Base-by-base conservation (phyloP, 2,329 filamentous ascomycete species). In the Magnaporthiopsis incrustans region DNA sequence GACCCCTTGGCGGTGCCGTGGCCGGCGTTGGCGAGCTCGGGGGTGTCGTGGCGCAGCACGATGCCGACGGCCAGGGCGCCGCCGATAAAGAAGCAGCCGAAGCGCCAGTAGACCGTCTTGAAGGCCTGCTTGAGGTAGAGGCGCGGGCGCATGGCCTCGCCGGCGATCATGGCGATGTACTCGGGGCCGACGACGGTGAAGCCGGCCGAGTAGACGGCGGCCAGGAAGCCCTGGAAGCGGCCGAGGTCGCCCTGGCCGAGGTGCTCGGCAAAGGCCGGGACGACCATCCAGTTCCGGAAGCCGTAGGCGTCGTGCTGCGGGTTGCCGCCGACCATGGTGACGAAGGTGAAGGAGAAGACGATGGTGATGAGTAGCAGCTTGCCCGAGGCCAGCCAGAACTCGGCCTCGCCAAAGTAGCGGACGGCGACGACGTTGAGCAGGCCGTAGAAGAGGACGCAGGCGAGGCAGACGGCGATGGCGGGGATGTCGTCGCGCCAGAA, bases 41-140 rank as follows among this genome's bases (percentile, higher is more conserved):
- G 66, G 68, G 88, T 84, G 65, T 88, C 81, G 71, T 84, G 85
- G 2, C 87, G 79, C 63, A 89, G 79, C 65, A 88, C 72, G 64
- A 89, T 83, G 4, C 86, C 86, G 26, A 89, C 81, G 63, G 80
- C 82, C 2, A 91, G 77, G 4, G 85, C 84, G 7, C 86, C 85
- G 7, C 88, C 80, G 27, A 89, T 81, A 75, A 89, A 90, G 75
- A 90, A 90, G 1, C 82, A 71, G 1, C 82, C 85, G 62, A 90
- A 78, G 35, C 88, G 84, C 73, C 85, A 88, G 74, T 89, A 88
- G 4, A 89, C 84, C 1, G 83, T 84, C 66, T 88, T 88, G 74
- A 82, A 89, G 1, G 87, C 87, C 63, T 80, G 81, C 3, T 86
- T 86, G 70, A 90, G 79, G 50, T 83, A 80, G 7, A 74, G 73